Base-by-base conservation (phyloP, 495 filamentous ascomycete genomes). In the Penicillium goetzii region DNA sequence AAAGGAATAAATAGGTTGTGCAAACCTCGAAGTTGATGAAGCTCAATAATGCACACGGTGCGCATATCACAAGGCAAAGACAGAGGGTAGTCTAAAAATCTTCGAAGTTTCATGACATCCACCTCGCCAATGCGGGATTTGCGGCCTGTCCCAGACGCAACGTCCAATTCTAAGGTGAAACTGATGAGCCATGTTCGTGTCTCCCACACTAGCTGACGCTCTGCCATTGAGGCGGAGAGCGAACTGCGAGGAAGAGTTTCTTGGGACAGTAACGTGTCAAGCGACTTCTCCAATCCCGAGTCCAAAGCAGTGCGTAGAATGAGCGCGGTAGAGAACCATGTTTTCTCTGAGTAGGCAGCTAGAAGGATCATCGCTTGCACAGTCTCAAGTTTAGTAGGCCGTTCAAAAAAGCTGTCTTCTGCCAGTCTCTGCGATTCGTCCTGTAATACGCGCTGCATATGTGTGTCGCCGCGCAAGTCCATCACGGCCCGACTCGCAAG, bases 351-450 rank as follows among this genome's bases (percentile, higher is more conserved):
- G 26, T 80, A 80, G 9, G 78, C 78, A 10, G 78, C 78, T 0
- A 80, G 68, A 6, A 80, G 68, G 52, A 80, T 76, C 78, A 80
- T 80, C 12, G 76, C 78, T 33, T 80, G 78, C 0, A 80, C 78
- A 4, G 76, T 78, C 56, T 80, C 78, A 15, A 80, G 68, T 43
- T 79, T 80, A 0, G 78, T 80, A 1, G 78, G 78, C 12, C 76
- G 71, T 52, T 78, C 78, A 34, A 80, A 80, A 57, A 79, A 80
- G 41, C 76, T 78, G 61, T 80, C 78, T 62, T 80, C 78, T 1
- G 78, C 78, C 14, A 80, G 62, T 33, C 78, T 62, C 43, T 80
- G 78, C 6, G 78, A 76, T 50, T 80, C 78, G 59, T 80, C 78
- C 61, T 80, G 78, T 0, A 80, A 61, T 3, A 80, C 78, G n/a